phyloP scores from a whole-genome alignment of 2,329 filamentous ascomycete genomes.

The Aspergillus texensis region DNA sequence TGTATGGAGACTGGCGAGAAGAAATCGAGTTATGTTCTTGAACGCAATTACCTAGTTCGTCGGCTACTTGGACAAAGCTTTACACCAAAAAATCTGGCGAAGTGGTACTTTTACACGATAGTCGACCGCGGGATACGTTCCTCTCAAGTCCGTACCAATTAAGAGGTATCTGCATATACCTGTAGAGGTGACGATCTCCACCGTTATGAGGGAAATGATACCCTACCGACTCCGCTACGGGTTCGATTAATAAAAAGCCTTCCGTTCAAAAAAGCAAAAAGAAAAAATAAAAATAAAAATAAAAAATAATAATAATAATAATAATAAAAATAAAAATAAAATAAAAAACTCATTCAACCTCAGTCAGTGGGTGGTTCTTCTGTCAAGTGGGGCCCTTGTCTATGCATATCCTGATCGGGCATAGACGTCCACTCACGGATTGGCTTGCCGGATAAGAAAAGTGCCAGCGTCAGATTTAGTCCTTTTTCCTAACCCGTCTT shows the following conservation, averaged over 20 bases:
- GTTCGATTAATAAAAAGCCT: neutral
- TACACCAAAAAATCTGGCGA: neutral
- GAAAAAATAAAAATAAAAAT: neutral
- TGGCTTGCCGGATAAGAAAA: conserved; percentile 1
- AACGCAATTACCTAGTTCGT: conserved; percentile 4
- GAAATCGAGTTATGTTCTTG: neutral
- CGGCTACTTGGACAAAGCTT: neutral
- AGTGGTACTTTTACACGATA: neutral
- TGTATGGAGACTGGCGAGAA: neutral
- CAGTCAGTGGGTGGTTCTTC: neutral
- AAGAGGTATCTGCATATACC: neutral
- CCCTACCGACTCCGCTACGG: neutral
- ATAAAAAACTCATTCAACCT: neutral
- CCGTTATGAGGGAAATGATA: neutral
- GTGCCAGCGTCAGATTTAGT: neutral
- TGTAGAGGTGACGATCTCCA: neutral
- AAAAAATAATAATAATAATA: neutral
- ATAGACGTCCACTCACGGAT: neutral
- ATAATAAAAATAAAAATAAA: neutral
- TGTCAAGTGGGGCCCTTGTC: neutral
- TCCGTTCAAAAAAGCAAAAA: neutral
- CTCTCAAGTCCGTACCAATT: neutral
- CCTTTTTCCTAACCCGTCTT: neutral
- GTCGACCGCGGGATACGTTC: neutral
- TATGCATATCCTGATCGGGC: neutral